Conservation (phyloP, 352 stramenopile genomes). For the Phytophthora idaei region DNA sequence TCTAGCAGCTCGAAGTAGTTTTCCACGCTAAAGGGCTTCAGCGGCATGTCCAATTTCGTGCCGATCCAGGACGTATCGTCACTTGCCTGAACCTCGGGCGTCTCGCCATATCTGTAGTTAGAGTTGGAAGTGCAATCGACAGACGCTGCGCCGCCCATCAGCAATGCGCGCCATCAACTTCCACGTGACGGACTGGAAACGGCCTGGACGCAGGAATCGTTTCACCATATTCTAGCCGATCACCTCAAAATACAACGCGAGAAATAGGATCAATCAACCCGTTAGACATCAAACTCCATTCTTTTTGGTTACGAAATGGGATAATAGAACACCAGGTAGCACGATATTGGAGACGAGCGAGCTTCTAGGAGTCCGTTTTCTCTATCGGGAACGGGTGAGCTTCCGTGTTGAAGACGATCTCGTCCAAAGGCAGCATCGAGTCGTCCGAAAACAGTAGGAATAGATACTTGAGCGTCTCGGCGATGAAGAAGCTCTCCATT, state of each 20-base stretch:
- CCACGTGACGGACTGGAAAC: constrained; percentile 18
- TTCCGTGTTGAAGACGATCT: constrained; percentile 92
- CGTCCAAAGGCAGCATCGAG: constrained; percentile 74
- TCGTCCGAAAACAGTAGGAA: constrained; percentile 92
- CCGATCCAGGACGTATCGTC: constrained; percentile 50
- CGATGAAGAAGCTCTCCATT: constrained; percentile 94
- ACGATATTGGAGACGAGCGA: constrained; percentile 14
- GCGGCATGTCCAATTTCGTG: constrained; percentile 54
- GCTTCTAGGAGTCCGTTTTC: constrained; percentile 18
- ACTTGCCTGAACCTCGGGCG: background rate
- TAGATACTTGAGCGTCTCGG: constrained; percentile 95
- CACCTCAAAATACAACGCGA: constrained; percentile 22
- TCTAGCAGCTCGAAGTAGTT: constrained; percentile 63
- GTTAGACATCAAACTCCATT: constrained; percentile 21
- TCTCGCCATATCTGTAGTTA: constrained; percentile 29
- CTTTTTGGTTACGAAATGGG: constrained; percentile 9
- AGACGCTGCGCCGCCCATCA: constrained; percentile 34
- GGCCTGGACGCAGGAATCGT: constrained; percentile 1
- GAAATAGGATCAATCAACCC: constrained; percentile 15
- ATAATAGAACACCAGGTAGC: constrained; percentile 13
- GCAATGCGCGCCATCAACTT: constrained; percentile 18
- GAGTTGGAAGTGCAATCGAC: constrained; percentile 22
- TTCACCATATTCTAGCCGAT: background rate
- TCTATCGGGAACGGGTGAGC: constrained; percentile 82
- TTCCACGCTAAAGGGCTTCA: constrained; percentile 59